Base-by-base conservation (phyloP, 768 basidiomycete species). In the Mycena galopus region DNA sequence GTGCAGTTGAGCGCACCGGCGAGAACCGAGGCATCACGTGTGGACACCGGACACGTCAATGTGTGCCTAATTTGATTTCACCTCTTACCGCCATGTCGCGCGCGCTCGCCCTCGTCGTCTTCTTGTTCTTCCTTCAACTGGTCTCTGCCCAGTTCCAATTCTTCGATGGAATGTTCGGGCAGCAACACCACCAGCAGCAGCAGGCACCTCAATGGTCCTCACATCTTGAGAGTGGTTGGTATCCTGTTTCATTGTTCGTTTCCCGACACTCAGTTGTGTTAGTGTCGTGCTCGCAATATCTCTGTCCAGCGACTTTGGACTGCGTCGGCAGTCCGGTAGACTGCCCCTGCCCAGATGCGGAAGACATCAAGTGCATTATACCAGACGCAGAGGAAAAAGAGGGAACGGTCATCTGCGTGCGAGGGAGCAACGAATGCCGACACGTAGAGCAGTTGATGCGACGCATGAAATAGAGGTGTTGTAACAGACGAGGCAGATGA, bases 131-230 rank as follows among this genome's bases (percentile, higher is more conserved):
- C 23, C 73, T 82, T 19, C 81, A 84, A 27, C 56, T 84, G 53
- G 87, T 80, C 35, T 82, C 83, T 19, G 92, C 90, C n/a, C 93
- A 95, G 76, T 95, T 94, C 80, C 86, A 89, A 56, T 93, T 94
- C 81, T 95, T 95, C 77, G 90, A 92, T 72, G 89, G 92, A 50
- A 91, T 94, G 89, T 95, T 94, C 76, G 89, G 90, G 12, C 90
- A 92, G 16, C 89, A 92, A 21, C 87, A 91, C 29, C 87, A 89
- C 23, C 88, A 87, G 59, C 88, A 87, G 61, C 86, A 85, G 66
- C 86, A 87, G 55, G 83, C 87, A 21, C 87, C 87, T 3, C 92
- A 93, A 76, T 93, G 92, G 90, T 86, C 86, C 32, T 84, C 89
- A 0, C 91, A 93, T 60, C 86, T 89, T 32, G 92, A 94, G 35